These are phyloP conservation scores for Citrullus colocynthis DNA, from an alignment of 306 rosid genomes.

Conservation along the genomic window DNA sequence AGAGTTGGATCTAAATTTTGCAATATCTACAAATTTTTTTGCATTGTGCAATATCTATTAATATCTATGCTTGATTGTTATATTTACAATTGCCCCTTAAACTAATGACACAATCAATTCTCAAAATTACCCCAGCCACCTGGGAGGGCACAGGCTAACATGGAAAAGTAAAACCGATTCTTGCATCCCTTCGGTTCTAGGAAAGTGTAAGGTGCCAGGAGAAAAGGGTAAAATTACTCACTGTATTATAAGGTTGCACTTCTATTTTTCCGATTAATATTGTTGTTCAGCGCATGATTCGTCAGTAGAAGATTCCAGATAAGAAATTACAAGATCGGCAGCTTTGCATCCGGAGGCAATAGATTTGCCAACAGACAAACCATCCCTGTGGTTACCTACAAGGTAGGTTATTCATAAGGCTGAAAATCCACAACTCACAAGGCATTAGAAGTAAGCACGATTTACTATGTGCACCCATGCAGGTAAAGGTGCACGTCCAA, in stretches of 20 bases:
- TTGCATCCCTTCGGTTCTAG: neutral
- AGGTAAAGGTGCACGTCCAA: neutral
- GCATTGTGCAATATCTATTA: no score
- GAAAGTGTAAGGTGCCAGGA: neutral
- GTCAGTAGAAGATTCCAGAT: constrained; percentile 46
- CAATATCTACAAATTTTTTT: no score
- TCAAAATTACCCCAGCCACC: neutral
- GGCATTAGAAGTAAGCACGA: neutral
- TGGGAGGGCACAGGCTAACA: neutral
- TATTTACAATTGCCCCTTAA: no score
- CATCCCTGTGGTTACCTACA: constrained; percentile 73
- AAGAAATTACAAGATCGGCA: constrained; percentile 74
- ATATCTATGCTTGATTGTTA: no score
- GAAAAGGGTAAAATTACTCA: neutral
- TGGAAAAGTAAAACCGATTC: neutral
- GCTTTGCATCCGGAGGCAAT: constrained; percentile 86
- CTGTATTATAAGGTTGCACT: neutral
- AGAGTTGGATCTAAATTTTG: no score
- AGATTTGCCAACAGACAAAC: constrained; percentile 79
- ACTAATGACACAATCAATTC: neutral
- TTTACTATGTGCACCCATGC: neutral
- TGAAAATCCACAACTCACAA: neutral
- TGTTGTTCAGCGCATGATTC: constrained; percentile 13
- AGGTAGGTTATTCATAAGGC: neutral
- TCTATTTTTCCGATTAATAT: constrained; percentile 5